These are phyloP conservation scores for Paramecium biaurelia DNA, from an alignment of 73 alveolate genomes.

Conservation along the genomic window DNA sequence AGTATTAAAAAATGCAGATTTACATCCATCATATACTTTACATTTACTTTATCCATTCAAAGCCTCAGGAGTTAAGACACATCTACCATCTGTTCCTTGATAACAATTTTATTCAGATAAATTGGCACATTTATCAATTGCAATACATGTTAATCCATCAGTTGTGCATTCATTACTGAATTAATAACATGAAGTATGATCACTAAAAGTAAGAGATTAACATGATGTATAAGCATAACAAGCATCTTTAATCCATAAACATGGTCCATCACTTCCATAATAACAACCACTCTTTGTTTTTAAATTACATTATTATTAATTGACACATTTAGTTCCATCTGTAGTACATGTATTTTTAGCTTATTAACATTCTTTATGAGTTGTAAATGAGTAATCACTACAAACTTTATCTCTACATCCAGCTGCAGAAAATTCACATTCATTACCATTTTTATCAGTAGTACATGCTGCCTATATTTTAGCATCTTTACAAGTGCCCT, in stretches of 20 bases:
- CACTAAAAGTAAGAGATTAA: neutral
- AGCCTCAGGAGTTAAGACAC: neutral
- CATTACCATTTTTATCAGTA: constrained; percentile 23
- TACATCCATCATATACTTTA: neutral
- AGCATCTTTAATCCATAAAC: constrained; percentile 25
- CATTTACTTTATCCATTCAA: neutral
- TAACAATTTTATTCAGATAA: neutral
- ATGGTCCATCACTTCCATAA: constrained; percentile 44
- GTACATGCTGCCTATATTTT: constrained; percentile 43
- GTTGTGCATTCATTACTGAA: constrained; percentile 6
- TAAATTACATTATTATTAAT: neutral
- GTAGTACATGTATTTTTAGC: constrained; percentile 17
- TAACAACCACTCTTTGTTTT: neutral
- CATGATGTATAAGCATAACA: constrained; percentile 7
- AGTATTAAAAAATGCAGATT: neutral
- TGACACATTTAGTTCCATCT: constrained; percentile 31
- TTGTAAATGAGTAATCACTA: constrained; percentile 1
- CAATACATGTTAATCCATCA: neutral
- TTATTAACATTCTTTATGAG: neutral
- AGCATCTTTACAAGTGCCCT: constrained; percentile 39
- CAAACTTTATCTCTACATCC: constrained; percentile 50
- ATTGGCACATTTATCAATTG: neutral
- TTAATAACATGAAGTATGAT: neutral
- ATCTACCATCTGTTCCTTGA: constrained; percentile 31
- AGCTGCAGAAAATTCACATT: neutral